Evolutionary conservation across 108 stramenopile species (phyloP).

Genomic region (Cyclotella atomus): DNA sequence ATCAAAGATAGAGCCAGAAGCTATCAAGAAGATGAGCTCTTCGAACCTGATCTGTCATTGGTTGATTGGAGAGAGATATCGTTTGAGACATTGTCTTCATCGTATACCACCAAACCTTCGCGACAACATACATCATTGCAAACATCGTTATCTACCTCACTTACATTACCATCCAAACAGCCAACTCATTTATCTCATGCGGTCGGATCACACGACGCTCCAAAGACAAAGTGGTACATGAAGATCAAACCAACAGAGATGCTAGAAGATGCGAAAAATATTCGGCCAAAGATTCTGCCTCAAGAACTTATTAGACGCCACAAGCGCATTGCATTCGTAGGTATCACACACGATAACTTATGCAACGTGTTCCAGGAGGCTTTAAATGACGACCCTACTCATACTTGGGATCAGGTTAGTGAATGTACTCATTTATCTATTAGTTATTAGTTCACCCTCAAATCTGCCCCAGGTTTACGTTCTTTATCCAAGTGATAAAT

Average conservation of each 20-base stretch:
- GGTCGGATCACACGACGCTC: conserved; percentile 24
- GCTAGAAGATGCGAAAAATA: conserved; percentile 3
- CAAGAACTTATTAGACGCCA: conserved; percentile 36
- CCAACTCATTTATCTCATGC: background rate
- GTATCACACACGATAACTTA: conserved; percentile 37
- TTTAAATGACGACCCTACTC: conserved; percentile 7
- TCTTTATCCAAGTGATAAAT: conserved; percentile 26
- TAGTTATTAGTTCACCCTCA: too few species aligned
- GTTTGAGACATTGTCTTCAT: conserved; percentile 17
- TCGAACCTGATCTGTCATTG: background rate
- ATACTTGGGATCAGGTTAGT: too few species aligned
- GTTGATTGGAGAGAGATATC: background rate
- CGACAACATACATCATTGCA: too few species aligned
- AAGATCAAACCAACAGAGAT: conserved; percentile 44
- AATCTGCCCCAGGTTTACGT: conserved; percentile 34
- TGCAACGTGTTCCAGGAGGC: conserved; percentile 14
- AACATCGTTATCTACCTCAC: background rate
- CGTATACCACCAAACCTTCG: background rate
- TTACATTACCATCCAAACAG: background rate
- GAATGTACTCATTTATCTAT: too few species aligned
- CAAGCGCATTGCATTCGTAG: conserved; percentile 28
- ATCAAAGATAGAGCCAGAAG: background rate
- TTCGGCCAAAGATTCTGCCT: conserved; percentile 32
- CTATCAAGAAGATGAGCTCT: background rate
- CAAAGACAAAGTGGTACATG: conserved; percentile 47